Base-by-base conservation (phyloP, 305 asterid genomes). In the Fraxinus velutina region DNA sequence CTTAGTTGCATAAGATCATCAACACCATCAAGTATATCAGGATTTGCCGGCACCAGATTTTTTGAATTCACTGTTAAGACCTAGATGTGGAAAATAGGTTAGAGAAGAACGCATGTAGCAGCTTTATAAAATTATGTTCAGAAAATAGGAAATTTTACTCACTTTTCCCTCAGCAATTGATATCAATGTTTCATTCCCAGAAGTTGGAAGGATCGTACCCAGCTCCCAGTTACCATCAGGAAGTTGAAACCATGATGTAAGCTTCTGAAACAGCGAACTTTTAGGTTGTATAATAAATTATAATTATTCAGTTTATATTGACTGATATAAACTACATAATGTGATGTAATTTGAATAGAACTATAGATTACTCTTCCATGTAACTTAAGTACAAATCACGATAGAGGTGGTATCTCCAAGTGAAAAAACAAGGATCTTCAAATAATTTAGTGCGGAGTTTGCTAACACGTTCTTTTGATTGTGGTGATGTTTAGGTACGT, bases 221-320 rank as follows among this genome's bases (percentile, higher is more conserved):
- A 96, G 93, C 90, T 93, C 97, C 99, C 99, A 96, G 85, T 83
- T 92, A 78, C 98, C 99, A 92, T 92, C 96, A 88, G 97, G 90
- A 85, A 88, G 93, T 89, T 90, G 99, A 82, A 85, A 91, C 99
- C 99, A 96, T 9, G 97, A 92, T 80, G 91, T 97, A 73, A 90
- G 85, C 87, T 92, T 96, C 97, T 92, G 93, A 84, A 90, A 87
- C 73, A 86, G 44, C 62, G n/a, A 90, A 83, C 34, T 76, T 78
- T 66, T 84, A 68, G 33, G 72, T 73, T 73, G 79, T 79, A 70
- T 75, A 81, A 68, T 85, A 57, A 78, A 52, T 36, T 13, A 80
- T 70, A 52, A 47, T 22, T 15, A 52, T 30, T 19, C 71, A 76
- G 39, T 29, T 21, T 47, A 76, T 44, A 27, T 24, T 60, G 22